Base-by-base conservation (phyloP, 2,329 filamentous ascomycete genomes). In the Pseudomassariella vexata region DNA sequence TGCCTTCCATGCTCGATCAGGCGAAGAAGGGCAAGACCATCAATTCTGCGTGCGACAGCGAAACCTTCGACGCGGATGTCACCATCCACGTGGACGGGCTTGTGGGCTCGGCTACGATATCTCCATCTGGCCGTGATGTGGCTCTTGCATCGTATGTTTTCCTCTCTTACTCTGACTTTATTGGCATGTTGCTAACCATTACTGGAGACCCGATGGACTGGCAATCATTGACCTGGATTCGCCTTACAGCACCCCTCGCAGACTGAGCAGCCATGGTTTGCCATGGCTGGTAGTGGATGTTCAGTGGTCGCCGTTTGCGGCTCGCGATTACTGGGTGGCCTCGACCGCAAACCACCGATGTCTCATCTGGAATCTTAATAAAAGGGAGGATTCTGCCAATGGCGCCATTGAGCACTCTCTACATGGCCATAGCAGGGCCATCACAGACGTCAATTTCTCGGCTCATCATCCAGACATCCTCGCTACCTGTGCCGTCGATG, bases 251-350 rank as follows among this genome's bases (percentile, higher is more conserved):
- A 82, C 84, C 8, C 90, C 90, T 12, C 82, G 88, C 12, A 82
- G 88, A 48, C 71, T 95, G 28, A 73, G 71, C 46, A 83, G 83
- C 40, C 86, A 94, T 59, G 83, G 86, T 34, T 80, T 87, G 25
- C 83, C 86, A n/a, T 95, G 89, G 87, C 79, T 94, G 31, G 89
- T 95, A 5, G 88, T 90, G 9, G 90, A 95, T 57, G 89, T 95
- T 19, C 90, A 95, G 59, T 95, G 90, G 90, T 95, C 87, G 9
- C 90, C 90, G 1, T 95, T 95, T 55, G 85, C 89, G 9, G 78
- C 76, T 14, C 77, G 89, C 28, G 85, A 94, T 55, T 89, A 89
- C 49, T 95, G 90, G 89, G 83, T 95, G 12, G 85, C 87, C 21
- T 94, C 87, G 37, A 95, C 89, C 1, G 90, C 88, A 12, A 95